Base-by-base conservation (phyloP, 495 filamentous ascomycete genomes). In the Aspergillus saccharolyticus region DNA sequence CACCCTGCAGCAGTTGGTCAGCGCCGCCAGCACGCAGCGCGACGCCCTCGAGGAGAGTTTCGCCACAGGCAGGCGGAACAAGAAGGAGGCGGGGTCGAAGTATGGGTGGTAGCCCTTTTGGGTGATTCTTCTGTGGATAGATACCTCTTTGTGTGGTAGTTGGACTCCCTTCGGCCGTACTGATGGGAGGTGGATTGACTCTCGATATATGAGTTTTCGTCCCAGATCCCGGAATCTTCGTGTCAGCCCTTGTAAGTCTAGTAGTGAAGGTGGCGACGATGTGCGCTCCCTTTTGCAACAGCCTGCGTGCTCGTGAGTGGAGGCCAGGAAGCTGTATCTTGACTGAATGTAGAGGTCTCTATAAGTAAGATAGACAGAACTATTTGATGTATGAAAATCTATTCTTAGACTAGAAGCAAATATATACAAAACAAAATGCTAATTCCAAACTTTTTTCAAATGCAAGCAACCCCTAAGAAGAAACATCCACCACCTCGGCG, bases 31-130 rank as follows among this genome's bases (percentile, higher is more conserved):
- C 62, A 85, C 71, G 53, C 90, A 97, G 74, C 85, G 84, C 69
- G 87, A 89, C 5, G 89, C 89, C 7, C 72, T 97, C 66, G 90
- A 96, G 69, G 91, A 97, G 68, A 88, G 85, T 66, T 97, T 95
- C 75, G 89, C 89, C 4, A 72, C 80, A 57, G 89, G 86, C 17
- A 80, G 79, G 66, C 81, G 81, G 65, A 91, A 89, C 66, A 83
- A 87, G 68, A 83, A 80, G 58, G 90, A 95, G 60, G 90, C 89
- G 5, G 88, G 87, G 9, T 83, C 82, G 19, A 83, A 82, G 64
- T 97, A 97, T 78, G 91, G 91, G 6, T 96, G 89, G 88, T 88
- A 49, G 52, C 15, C 18, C 24, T 54, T 24, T 22, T 12, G 28
- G 33, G 33, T 2, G 5, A 10, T 16, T 55, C 43, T 28, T 39